Percentiles rank a stretch among this genome's conserved stretches.
These are phyloP conservation scores for Cinnamomum micranthum DNA, from an alignment of 164 flowering plant genomes.

Conservation along the genomic window DNA sequence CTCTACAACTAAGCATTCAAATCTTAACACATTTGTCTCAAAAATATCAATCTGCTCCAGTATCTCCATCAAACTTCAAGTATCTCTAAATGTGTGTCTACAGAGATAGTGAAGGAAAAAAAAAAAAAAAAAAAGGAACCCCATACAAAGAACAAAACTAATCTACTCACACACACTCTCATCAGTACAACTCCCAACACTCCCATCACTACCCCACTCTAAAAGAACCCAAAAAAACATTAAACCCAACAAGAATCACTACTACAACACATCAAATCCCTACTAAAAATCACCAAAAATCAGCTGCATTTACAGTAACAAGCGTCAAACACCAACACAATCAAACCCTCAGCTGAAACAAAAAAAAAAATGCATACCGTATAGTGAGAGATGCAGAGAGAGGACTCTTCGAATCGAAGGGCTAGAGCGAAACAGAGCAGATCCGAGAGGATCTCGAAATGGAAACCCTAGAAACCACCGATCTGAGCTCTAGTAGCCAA, in stretches of 20 bases:
- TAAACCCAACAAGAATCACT: too few species aligned
- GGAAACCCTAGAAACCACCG: conserved; percentile 5
- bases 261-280: not conserved
- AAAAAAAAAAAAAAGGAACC: not conserved
- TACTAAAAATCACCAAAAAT: not conserved
- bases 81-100: not conserved
- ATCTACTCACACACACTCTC: too few species aligned
- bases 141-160: not conserved
- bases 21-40: not conserved
- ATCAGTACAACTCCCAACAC: too few species aligned
- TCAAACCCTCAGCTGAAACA: not conserved
- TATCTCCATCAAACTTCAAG: not conserved
- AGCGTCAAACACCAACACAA: too few species aligned
- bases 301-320: not conserved
- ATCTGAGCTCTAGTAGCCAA: not conserved
- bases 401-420: not conserved
- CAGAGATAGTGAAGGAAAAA: not conserved
- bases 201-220: too few species aligned
- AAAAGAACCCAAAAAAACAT: too few species aligned
- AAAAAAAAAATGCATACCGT: not conserved
- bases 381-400: not conserved
- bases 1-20: too few species aligned
- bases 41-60: not conserved
- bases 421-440: conserved; percentile 11
- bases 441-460: not conserved